These are phyloP conservation scores for Aspergillus sp. DNA, from an alignment of 2,329 filamentous ascomycete genomes.

Conservation along the genomic window DNA sequence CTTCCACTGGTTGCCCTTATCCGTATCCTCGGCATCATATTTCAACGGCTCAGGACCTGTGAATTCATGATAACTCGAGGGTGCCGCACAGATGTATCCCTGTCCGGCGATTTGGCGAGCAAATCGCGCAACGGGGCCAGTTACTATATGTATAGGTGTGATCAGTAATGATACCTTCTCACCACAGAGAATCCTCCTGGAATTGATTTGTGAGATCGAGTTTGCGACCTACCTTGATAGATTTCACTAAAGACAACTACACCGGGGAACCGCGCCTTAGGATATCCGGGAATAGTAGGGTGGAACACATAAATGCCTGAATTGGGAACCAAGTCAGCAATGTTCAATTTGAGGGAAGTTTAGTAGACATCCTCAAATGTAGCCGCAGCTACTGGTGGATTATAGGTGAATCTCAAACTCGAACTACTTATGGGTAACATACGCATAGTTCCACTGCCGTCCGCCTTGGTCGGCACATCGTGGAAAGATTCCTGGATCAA, in stretches of 20 bases:
- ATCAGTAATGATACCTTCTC: not conserved
- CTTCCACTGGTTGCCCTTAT: conserved; percentile 85
- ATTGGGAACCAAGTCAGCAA: not conserved
- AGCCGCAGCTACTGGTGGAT: too few relatives aligned
- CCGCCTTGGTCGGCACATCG: conserved; percentile 43
- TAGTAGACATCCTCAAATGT: too few relatives aligned
- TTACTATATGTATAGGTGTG: conserved; percentile 58
- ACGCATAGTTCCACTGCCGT: conserved; percentile 43
- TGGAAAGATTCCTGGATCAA: conserved; percentile 39
- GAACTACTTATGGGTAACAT: conserved; percentile 17
- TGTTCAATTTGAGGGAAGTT: not conserved
- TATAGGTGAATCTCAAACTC: too few relatives aligned
- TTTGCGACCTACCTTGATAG: conserved; percentile 73
- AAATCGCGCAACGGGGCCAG: conserved; percentile 85
- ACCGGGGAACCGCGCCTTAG: conserved; percentile 84
- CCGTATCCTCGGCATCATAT: conserved; percentile 86
- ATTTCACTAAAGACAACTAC: conserved; percentile 92
- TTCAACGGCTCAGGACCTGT: conserved; percentile 78
- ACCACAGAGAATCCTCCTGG: too few relatives aligned
- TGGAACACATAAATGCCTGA: conserved; percentile 88
- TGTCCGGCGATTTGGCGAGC: conserved; percentile 88
- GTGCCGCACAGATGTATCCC: conserved; percentile 89
- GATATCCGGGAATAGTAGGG: conserved; percentile 79
- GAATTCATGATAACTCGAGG: conserved; percentile 92
- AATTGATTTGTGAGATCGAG: not conserved